These are phyloP conservation scores for Phytophthora ramorum DNA, from an alignment of 352 stramenopile species.

Conservation along the genomic window DNA sequence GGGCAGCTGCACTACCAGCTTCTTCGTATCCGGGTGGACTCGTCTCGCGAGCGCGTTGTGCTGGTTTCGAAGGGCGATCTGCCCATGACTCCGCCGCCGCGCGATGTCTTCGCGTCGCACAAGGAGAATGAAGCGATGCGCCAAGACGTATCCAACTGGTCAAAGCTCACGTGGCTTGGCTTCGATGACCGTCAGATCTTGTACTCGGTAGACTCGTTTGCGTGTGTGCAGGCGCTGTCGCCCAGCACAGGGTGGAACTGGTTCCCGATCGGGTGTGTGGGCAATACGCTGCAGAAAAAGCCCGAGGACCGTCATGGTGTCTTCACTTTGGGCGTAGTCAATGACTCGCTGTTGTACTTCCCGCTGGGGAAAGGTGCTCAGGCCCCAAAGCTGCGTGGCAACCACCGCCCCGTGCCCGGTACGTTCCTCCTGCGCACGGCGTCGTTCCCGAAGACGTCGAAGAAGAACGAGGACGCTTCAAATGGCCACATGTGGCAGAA, in stretches of 20 bases:
- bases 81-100: slow-evolving; percentile 60
- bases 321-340: slow-evolving; percentile 76
- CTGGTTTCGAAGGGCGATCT: slow-evolving; percentile 56
- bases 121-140: slow-evolving; percentile 65
- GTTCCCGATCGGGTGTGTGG: slow-evolving; percentile 76
- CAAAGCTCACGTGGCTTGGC: slow-evolving; percentile 73
- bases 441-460: slow-evolving; percentile 62
- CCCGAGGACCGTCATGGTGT: slow-evolving; percentile 59
- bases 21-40: slow-evolving; percentile 50
- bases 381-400: slow-evolving; percentile 62
- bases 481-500: slow-evolving; percentile 81
- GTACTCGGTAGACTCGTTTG: slow-evolving; percentile 75
- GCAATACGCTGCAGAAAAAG: slow-evolving; percentile 67
- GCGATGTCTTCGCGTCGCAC: slow-evolving; percentile 76
- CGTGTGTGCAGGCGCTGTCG: slow-evolving; percentile 68
- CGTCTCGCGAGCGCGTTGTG: slow-evolving; percentile 51
- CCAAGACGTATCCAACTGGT: slow-evolving; percentile 54
- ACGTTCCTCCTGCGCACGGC: slow-evolving; percentile 66
- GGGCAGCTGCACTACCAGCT: slow-evolving; percentile 65
- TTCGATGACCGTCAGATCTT: slow-evolving; percentile 81
- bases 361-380: slow-evolving; percentile 56
- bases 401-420: slow-evolving; percentile 77
- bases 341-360: slow-evolving; percentile 81
- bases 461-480: slow-evolving; percentile 30
- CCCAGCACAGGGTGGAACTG: slow-evolving; percentile 65